Conservation (phyloP, 306 rosid species). For the Cicer cuneatum region DNA sequence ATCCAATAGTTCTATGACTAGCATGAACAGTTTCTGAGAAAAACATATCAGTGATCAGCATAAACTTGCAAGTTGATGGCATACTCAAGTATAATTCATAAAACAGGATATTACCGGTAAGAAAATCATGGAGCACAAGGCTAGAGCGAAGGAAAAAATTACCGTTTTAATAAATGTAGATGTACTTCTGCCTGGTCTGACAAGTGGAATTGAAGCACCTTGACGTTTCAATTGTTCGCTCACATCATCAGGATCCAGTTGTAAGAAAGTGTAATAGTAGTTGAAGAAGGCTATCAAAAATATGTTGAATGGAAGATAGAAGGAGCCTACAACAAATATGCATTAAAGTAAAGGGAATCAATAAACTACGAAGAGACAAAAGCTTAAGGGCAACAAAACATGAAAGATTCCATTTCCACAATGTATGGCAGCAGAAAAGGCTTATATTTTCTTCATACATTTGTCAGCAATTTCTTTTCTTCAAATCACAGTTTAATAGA, state of each 20-base stretch:
- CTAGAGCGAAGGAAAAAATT: constrained; percentile 43
- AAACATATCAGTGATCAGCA: constrained; percentile 8
- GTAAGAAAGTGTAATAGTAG: constrained; percentile 95
- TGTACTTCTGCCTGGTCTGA: constrained; percentile 89
- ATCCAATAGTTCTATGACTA: constrained; percentile 23
- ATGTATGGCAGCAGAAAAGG: constrained; percentile 15
- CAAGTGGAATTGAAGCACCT: constrained; percentile 97
- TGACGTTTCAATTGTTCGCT: constrained; percentile 95
- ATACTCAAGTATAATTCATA: not conserved
- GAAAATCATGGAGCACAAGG: constrained; percentile 23
- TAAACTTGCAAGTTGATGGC: constrained; percentile 34
- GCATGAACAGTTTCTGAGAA: constrained; percentile 11
- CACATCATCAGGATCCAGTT: constrained; percentile 93
- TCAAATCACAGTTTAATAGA: constrained; percentile 14
- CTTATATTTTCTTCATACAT: constrained; percentile 11
- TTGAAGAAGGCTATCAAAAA: constrained; percentile 94
- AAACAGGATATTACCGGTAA: not conserved
- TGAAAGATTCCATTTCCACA: constrained; percentile 16
- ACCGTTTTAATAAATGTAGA: constrained; percentile 84
- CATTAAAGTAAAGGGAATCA: constrained; percentile 41
- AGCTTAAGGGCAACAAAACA: constrained; percentile 17
- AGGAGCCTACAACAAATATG: constrained; percentile 67
- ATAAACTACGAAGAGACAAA: constrained; percentile 15
- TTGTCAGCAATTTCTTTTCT: not conserved
- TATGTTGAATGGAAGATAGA: constrained; percentile 89